These are phyloP conservation scores for Dentipellis fragilis DNA, from an alignment of 768 basidiomycete genomes.

Conservation along the genomic window DNA sequence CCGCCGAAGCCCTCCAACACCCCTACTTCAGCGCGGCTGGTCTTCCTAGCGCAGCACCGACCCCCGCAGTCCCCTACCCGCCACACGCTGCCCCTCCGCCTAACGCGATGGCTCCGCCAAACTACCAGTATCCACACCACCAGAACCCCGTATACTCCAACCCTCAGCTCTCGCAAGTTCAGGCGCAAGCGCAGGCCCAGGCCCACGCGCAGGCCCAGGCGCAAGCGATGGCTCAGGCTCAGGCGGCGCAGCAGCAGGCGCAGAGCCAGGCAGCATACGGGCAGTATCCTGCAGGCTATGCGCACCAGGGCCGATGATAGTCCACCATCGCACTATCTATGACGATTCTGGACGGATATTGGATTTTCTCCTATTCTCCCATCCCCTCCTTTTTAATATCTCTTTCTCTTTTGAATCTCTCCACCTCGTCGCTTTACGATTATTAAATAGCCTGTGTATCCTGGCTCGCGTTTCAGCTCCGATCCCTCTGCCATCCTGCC, in stretches of 20 bases:
- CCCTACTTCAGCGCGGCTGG: slow-evolving; percentile 72
- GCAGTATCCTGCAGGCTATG: slow-evolving; percentile 15
- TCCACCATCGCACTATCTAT: neutral
- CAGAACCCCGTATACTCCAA: slow-evolving; percentile 18
- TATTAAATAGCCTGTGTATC: no score
- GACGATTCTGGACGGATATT: no score
- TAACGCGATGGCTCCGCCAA: slow-evolving; percentile 31
- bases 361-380: no score
- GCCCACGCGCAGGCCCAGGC: slow-evolving; percentile 24
- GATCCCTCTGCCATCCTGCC: no score
- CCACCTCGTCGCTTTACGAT: no score
- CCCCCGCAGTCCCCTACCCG: slow-evolving; percentile 19
- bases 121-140: slow-evolving; percentile 55
- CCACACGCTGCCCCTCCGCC: slow-evolving; percentile 44
- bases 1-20: slow-evolving; percentile 84
- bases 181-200: slow-evolving; percentile 14
- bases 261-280: slow-evolving; percentile 5
- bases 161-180: slow-evolving; percentile 15
- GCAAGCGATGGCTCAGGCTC: slow-evolving; percentile 23
- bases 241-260: slow-evolving; percentile 11
- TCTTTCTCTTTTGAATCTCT: no score
- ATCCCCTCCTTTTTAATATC: no score
- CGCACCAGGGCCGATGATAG: neutral
- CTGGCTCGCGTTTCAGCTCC: no score
- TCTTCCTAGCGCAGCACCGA: slow-evolving; percentile 30